These are phyloP conservation scores for Coniferiporia sulphurascens DNA, from an alignment of 1,284 basidiomycete species.

Conservation along the genomic window DNA sequence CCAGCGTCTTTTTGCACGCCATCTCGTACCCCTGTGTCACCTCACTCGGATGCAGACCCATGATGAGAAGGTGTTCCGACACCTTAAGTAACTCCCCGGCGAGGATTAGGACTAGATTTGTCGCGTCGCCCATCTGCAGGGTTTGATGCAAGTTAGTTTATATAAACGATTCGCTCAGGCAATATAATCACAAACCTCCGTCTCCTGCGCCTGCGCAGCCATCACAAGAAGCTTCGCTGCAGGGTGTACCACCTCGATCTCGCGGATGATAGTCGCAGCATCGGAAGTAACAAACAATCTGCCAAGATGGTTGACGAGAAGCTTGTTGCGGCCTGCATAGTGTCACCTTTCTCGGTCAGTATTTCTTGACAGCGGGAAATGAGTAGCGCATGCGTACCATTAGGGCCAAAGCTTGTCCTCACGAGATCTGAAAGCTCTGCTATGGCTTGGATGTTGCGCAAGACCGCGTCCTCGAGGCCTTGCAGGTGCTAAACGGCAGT, in stretches of 20 bases:
- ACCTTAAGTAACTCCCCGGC: conserved; percentile 95
- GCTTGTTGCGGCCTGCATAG: conserved; percentile 80
- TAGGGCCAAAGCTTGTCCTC: conserved; percentile 93
- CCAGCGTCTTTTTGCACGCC: conserved; percentile 80
- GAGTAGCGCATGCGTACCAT: conserved; percentile 54
- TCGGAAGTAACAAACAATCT: conserved; percentile 97
- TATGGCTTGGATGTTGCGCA: conserved; percentile 95
- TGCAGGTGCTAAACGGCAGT: conserved; percentile 59
- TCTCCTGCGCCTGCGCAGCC: conserved; percentile 95
- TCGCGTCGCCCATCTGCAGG: conserved; percentile 89
- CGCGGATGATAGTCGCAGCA: conserved; percentile 97
- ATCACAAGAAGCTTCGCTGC: conserved; percentile 97
- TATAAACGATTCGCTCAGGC: background rate
- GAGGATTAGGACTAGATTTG: conserved; percentile 93
- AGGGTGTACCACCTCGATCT: conserved; percentile 98
- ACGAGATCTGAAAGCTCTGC: conserved; percentile 93
- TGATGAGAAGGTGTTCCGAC: conserved; percentile 87
- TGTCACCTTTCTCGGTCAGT: conserved; percentile 1
- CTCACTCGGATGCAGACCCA: conserved; percentile 96
- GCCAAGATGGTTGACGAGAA: conserved; percentile 95
- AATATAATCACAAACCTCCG: conserved; percentile 60
- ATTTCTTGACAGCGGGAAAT: background rate
- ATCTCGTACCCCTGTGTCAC: conserved; percentile 95
- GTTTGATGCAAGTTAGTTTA: background rate
- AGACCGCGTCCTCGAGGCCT: conserved; percentile 89